A percentile compares a stretch with the other conserved stretches of the same genome.
These are phyloP conservation scores for Protomyces inundatus DNA, from an alignment of 1,139 yeast species.

Conservation along the genomic window DNA sequence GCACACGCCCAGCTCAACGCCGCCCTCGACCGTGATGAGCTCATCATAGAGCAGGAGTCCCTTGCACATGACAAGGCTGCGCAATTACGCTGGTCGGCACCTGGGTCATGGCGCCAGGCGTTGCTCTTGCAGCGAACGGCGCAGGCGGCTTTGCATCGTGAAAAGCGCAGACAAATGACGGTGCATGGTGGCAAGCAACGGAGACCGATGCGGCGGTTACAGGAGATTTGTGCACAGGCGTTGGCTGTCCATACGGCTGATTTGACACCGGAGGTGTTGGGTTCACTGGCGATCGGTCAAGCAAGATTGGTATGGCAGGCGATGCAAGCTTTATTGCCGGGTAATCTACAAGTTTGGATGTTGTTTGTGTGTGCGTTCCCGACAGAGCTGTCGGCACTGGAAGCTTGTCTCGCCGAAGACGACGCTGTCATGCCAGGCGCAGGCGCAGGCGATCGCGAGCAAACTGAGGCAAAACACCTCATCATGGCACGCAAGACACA, in stretches of 20 bases:
- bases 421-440: not conserved
- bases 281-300: not conserved
- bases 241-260: not conserved
- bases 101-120: not conserved
- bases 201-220: not conserved
- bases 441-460: not conserved
- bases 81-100: not conserved
- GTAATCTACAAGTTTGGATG: not conserved
- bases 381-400: not conserved
- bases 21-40: not conserved
- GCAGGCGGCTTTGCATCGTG: not conserved
- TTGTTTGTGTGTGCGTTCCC: not conserved
- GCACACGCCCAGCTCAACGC: not conserved
- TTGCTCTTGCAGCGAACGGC: not conserved
- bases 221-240: not conserved
- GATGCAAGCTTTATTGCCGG: not conserved
- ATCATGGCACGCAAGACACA: not conserved
- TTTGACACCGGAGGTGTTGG: not conserved
- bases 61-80: not conserved
- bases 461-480: too few species aligned
- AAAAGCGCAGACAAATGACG: not conserved
- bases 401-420: not conserved
- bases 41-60: too few species aligned
- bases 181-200: not conserved
- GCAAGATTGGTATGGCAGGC: not conserved